Evolutionary conservation across 2,329 filamentous ascomycete species (phyloP).

Genomic region (Tricladium varicosporioides): DNA sequence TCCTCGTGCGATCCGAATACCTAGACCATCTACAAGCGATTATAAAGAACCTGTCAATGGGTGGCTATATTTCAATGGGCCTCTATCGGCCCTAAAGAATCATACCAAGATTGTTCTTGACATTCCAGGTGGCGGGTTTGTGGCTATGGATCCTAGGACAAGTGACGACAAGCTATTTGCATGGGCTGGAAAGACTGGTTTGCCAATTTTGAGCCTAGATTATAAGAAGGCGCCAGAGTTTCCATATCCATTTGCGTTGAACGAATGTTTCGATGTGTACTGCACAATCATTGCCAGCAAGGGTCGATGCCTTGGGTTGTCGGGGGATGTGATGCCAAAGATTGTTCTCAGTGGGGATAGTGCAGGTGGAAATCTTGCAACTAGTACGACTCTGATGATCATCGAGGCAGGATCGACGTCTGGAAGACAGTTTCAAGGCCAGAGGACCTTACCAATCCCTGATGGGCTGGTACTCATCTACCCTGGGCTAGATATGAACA

Average conservation of each 20-base stretch:
- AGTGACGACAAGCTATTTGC: slow-evolving; percentile 92
- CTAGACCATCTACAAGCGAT: slow-evolving; percentile 73
- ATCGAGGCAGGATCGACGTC: slow-evolving; percentile 68
- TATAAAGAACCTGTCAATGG: slow-evolving; percentile 80
- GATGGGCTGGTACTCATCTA: slow-evolving; percentile 85
- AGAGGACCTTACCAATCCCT: slow-evolving; percentile 66
- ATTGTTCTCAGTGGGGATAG: slow-evolving; percentile 78
- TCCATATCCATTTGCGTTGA: slow-evolving; percentile 81
- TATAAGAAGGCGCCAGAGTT: slow-evolving; percentile 85
- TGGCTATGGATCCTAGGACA: slow-evolving; percentile 92
- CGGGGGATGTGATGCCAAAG: slow-evolving; percentile 61
- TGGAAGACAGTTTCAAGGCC: slow-evolving; percentile 52
- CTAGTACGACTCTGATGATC: slow-evolving; percentile 84
- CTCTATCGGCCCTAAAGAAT: slow-evolving; percentile 71
- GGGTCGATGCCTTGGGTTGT: slow-evolving; percentile 75
- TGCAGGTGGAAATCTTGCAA: slow-evolving; percentile 77
- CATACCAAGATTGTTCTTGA: slow-evolving; percentile 82
- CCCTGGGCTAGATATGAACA: slow-evolving; percentile 92
- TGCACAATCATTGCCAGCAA: slow-evolving; percentile 67
- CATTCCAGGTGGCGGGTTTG: slow-evolving; percentile 90
- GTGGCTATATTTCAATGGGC: slow-evolving; percentile 94
- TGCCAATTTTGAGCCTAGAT: slow-evolving; percentile 89
- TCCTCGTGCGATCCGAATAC: slow-evolving; percentile 80
- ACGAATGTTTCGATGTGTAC: slow-evolving; percentile 87
- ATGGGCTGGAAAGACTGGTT: slow-evolving; percentile 84